Evolutionary conservation across 768 basidiomycete species (phyloP), one percentile per base, ranked within the genome.

Genomic region (Pleurotus djamor): DNA sequence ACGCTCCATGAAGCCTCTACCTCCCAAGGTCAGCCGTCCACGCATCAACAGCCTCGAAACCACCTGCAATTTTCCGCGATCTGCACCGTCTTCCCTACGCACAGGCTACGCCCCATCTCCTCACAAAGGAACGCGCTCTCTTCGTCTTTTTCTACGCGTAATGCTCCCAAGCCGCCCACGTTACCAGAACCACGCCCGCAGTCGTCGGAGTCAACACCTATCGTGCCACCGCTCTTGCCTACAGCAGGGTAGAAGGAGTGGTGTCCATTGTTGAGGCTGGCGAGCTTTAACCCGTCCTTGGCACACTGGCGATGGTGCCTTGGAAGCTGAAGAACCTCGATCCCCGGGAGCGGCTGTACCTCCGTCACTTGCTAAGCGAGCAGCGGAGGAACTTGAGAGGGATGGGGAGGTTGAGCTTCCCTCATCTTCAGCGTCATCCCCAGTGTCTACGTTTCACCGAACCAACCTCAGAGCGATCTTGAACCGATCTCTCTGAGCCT

Each of bases 101-200:
- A n/a, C 69, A 61, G 4, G 74, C 59, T 64, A 69, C 51, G 68
- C 71, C 14, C 80, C 74, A 32, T 79, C 78, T 41, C 84, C 73
- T 35, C 76, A 0, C 71, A 73, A 16, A 77, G 76, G 59, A 74
- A 67, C 61, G 61, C 69, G 57, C 58, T 65, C 49, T n/a, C 62
- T 61, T 1, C 68, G 60, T 0, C 62, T 69, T n/a, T 63, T 63
- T 28, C 21, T 3, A 48, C 59, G 2, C 58, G 59, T 37, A 43
- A 34, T 60, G 21, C 55, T 48, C 41, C 71, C 49, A 76, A 71
- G 34, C 65, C 75, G 2, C 75, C 76, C 8, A 68, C 71, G 0
- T 79, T 76, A 44, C 78, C 79, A 0, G 64, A 79, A 13, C 61
- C 71, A 0, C 72, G 71, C 44, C 68, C 67, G 0, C 45, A 12